phyloP scores from a whole-genome alignment of 768 basidiomycete species.

The Tricholoma saponaceum region DNA sequence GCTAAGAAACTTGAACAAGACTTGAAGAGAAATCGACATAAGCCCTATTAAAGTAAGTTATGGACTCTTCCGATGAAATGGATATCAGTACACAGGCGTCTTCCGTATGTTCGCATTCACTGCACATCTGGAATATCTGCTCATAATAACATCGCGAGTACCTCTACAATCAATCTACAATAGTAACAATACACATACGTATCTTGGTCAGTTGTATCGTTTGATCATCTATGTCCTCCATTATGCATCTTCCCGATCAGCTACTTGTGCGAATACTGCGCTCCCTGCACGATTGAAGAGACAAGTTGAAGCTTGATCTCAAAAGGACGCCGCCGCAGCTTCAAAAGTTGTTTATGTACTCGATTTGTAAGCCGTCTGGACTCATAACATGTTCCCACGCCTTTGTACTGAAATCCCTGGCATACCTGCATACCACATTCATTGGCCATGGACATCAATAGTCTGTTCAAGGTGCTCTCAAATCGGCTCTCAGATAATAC shows the following conservation, averaged over 20 bases:
- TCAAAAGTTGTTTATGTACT: no score
- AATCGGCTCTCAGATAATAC: not conserved
- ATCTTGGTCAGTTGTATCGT: not conserved
- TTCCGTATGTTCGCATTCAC: constrained; percentile 10
- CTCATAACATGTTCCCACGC: not conserved
- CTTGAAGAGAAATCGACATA: constrained; percentile 85
- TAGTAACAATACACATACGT: no score
- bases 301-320: no score
- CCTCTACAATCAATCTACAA: not conserved
- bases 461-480: constrained; percentile 43
- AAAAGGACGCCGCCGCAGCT: no score
- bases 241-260: no score
- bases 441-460: constrained; percentile 43
- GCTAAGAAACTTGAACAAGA: constrained; percentile 88
- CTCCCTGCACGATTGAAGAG: no score
- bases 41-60: constrained; percentile 62
- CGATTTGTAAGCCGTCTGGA: no score
- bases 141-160: constrained; percentile 8
- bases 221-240: not conserved
- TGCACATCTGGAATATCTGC: constrained; percentile 8
- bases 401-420: no score
- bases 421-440: no score
- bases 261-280: no score
- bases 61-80: not conserved
- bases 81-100: not conserved